Evolutionary conservation across 495 filamentous ascomycete species (phyloP).

Genomic region (Opeltia flavorubescens): DNA sequence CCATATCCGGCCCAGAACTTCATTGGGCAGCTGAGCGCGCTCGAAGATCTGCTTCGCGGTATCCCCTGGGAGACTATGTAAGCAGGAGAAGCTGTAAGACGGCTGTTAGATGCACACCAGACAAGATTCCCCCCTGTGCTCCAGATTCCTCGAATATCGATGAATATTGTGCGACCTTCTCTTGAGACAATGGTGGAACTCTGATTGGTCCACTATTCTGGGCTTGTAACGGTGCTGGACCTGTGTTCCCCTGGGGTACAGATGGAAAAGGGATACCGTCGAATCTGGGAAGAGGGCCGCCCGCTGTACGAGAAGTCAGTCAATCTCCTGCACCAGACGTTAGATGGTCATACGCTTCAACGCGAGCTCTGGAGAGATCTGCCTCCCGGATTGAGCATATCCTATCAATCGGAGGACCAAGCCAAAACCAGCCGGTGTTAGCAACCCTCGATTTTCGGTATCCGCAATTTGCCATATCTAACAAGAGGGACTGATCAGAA

Average conservation of each 20-base stretch:
- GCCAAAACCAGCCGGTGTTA: conserved; percentile 83
- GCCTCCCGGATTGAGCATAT: conserved; percentile 76
- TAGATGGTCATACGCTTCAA: conserved; percentile 38
- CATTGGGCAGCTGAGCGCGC: conserved; percentile 77
- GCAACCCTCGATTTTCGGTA: conserved; percentile 83
- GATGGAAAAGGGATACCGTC: conserved; percentile 52
- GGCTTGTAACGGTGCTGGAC: conserved; percentile 28
- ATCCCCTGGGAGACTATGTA: conserved; percentile 37
- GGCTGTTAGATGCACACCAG: conserved; percentile 35
- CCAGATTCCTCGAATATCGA: conserved; percentile 77
- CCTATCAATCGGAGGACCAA: conserved; percentile 87
- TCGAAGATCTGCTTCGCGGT: conserved; percentile 91
- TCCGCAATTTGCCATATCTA: conserved; percentile 99
- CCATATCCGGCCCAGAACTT: conserved; percentile 86
- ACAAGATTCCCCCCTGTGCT: conserved; percentile 64
- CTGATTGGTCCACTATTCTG: conserved; percentile 63
- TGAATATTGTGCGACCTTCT: conserved; percentile 78
- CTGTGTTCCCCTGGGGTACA: conserved; percentile 23
- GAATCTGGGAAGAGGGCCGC: conserved; percentile 73
- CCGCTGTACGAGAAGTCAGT: conserved; percentile 35
- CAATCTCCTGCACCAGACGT: neutral
- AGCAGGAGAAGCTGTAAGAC: neutral
- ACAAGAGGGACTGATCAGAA: neutral
- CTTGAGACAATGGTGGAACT: conserved; percentile 78
- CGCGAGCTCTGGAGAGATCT: conserved; percentile 66